Conservation (phyloP, 768 basidiomycete genomes). For the Austroboletus eburneus region DNA sequence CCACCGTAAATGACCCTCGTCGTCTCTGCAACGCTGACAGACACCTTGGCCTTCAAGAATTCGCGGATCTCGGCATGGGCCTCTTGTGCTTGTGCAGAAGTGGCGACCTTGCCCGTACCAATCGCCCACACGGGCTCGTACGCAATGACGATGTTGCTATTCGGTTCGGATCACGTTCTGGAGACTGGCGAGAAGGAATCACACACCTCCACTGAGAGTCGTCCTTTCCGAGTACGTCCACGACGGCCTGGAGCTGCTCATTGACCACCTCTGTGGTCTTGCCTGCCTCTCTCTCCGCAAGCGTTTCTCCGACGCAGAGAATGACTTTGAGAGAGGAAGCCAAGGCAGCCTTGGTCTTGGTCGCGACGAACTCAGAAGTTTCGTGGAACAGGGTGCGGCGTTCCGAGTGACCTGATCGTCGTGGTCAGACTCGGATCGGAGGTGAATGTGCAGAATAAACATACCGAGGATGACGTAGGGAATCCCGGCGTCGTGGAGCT, state of each 20-base stretch:
- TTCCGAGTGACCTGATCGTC: conserved; percentile 82
- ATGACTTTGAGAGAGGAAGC: conserved; percentile 78
- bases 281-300: conserved; percentile 77
- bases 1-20: conserved; percentile 96
- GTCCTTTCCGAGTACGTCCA: conserved; percentile 47
- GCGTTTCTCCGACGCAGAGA: conserved; percentile 94
- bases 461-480: conserved; percentile 89
- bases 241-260: conserved; percentile 74
- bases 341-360: conserved; percentile 83
- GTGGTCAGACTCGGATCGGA: neutral
- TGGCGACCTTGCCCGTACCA: conserved; percentile 95
- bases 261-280: conserved; percentile 79
- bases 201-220: conserved; percentile 76
- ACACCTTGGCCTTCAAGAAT: conserved; percentile 65
- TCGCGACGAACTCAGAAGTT: conserved; percentile 73
- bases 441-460: too few species aligned
- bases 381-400: conserved; percentile 92
- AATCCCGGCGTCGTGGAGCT: conserved; percentile 82
- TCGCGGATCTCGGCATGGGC: conserved; percentile 79
- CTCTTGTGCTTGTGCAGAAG: conserved; percentile 88
- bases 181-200: neutral
- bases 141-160: conserved; percentile 91
- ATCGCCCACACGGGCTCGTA: conserved; percentile 99
- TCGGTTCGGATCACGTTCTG: too few species aligned
- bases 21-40: conserved; percentile 59